A percentile compares a stretch with the other conserved stretches of the same genome.
Conservation (phyloP, 495 filamentous ascomycete genomes). For the Aspergillus saccharolyticus region DNA sequence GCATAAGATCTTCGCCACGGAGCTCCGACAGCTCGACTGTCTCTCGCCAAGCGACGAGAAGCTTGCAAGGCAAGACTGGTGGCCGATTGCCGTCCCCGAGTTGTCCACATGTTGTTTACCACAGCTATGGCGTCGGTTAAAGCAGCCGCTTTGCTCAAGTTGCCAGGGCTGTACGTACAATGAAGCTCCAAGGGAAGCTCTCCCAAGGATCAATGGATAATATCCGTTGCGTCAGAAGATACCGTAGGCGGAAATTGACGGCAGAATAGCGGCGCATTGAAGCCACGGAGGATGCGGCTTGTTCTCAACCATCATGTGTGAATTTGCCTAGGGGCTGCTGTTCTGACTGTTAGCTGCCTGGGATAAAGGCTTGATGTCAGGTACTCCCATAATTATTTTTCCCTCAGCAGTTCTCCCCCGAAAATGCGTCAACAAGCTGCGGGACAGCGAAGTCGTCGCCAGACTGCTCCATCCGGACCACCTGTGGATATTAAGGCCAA, state of each 20-base stretch:
- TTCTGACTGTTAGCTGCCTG: neutral
- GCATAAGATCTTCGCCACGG: conserved; percentile 29
- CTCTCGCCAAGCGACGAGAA: conserved; percentile 16
- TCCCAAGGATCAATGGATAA: conserved; percentile 15
- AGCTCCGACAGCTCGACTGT: conserved; percentile 19
- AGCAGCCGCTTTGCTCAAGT: conserved; percentile 9
- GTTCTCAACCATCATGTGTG: neutral
- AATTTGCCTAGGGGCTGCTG: neutral
- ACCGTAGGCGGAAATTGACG: conserved; percentile 27
- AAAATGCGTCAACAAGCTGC: conserved; percentile 26
- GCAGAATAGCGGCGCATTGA: conserved; percentile 33
- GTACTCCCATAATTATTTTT: neutral
- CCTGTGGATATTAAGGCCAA: conserved; percentile 28
- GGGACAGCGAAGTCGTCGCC: conserved; percentile 36
- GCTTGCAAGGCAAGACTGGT: conserved; percentile 18
- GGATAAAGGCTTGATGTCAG: neutral
- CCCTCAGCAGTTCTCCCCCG: neutral
- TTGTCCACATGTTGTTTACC: conserved; percentile 28
- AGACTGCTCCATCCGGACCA: conserved; percentile 39
- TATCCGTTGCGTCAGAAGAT: conserved; percentile 32
- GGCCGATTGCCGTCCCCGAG: conserved; percentile 25
- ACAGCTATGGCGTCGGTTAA: neutral
- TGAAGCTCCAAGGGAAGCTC: neutral
- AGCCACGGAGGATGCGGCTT: neutral
- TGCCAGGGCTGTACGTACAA: neutral